Percentiles rank a stretch among this genome's conserved stretches.
Evolutionary conservation across 75 land plant genomes (phyloP).

Genomic region (Sequoiadendron giganteum): DNA sequence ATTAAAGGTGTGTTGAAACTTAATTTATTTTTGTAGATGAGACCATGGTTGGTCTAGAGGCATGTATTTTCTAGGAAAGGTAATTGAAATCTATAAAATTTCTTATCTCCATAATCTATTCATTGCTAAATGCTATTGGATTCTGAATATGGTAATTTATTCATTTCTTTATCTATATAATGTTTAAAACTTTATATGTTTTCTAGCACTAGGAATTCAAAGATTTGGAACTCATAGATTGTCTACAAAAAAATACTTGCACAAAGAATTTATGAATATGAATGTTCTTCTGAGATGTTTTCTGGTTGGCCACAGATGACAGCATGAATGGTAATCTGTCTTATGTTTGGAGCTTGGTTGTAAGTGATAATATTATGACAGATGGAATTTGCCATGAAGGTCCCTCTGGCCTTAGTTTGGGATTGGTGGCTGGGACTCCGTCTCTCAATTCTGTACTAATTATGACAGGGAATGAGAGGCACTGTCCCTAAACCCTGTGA

Average conservation of each 20-base stretch:
- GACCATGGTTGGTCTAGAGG: neutral
- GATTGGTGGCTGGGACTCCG: no score
- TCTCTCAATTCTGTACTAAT: no score
- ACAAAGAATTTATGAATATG: neutral
- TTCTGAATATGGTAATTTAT: neutral
- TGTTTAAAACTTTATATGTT: neutral
- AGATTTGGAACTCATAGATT: neutral
- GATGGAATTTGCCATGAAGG: no score
- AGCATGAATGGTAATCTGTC: neutral
- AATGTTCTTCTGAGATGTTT: neutral
- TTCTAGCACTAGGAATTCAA: neutral
- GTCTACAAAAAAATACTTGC: neutral
- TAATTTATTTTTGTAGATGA: neutral
- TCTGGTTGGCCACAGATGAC: neutral
- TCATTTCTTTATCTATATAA: no score
- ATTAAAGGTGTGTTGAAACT: neutral
- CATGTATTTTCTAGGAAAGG: neutral
- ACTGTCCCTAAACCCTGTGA: no score
- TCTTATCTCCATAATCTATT: neutral
- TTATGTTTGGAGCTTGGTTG: neutral
- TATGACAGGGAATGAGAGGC: no score
- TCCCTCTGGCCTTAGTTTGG: no score
- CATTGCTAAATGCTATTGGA: neutral
- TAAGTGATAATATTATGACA: no score
- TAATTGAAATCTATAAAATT: neutral